Evolutionary conservation across 768 basidiomycete species (phyloP).

Genomic region (Leccinum truebloodii): DNA sequence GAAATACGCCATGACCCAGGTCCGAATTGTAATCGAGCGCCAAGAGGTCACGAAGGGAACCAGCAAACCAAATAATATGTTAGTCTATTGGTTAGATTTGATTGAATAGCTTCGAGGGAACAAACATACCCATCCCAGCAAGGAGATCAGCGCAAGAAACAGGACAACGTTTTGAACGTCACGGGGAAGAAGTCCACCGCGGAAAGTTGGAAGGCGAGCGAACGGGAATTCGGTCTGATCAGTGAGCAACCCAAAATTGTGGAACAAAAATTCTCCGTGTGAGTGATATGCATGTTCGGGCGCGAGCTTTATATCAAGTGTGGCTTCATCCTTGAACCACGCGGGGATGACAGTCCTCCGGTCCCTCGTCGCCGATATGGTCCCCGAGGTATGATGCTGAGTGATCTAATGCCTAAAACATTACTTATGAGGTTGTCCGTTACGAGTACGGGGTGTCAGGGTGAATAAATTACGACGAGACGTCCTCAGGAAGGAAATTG

Average conservation of each 20-base stretch:
- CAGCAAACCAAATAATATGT: not conserved
- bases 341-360: not conserved
- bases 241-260: not conserved
- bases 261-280: not conserved
- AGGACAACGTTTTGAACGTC: not conserved
- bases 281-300: not conserved
- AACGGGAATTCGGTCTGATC: not conserved
- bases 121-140: not conserved
- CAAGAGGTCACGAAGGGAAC: not conserved
- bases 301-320: slow-evolving; percentile 8
- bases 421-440: not conserved
- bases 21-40: not conserved
- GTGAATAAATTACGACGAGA: not conserved
- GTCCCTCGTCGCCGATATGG: not conserved
- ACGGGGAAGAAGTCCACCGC: not conserved
- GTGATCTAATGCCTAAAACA: not conserved
- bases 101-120: not conserved
- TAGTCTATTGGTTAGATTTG: not conserved
- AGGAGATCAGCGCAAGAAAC: not conserved
- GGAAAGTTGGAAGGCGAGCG: not conserved
- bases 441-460: not conserved
- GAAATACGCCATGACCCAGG: not conserved
- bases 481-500: not conserved
- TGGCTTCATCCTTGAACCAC: slow-evolving; percentile 19
- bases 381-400: not conserved